Conservation (phyloP, 2,329 filamentous ascomycete genomes). For the Podosphaera leucotricha region DNA sequence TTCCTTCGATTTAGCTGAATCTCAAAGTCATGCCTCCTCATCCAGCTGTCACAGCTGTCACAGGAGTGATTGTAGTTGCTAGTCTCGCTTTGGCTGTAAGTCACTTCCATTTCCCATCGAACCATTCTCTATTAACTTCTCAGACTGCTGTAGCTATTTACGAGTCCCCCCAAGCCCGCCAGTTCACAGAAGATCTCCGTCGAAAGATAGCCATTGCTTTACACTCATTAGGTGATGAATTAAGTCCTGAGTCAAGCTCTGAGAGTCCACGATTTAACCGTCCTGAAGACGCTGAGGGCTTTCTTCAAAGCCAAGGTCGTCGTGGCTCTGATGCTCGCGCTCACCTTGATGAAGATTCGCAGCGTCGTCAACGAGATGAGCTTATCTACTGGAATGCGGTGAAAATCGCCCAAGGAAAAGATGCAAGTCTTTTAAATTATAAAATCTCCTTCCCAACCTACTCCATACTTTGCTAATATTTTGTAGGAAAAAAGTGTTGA, state of each 20-base stretch:
- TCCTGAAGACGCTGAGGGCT: slow-evolving; percentile 41
- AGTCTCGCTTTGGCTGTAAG: slow-evolving; percentile 14
- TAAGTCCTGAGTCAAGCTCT: slow-evolving; percentile 16
- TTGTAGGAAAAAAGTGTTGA: slow-evolving; percentile 26
- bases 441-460: slow-evolving; percentile 10
- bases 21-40: slow-evolving; percentile 13
- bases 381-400: slow-evolving; percentile 41
- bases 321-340: slow-evolving; percentile 22
- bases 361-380: slow-evolving; percentile 37
- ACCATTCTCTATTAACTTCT: background rate
- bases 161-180: slow-evolving; percentile 38
- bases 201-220: slow-evolving; percentile 36
- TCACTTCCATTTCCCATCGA: slow-evolving; percentile 1
- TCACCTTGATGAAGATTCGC: slow-evolving; percentile 37
- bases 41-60: slow-evolving; percentile 11
- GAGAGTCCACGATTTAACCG: slow-evolving; percentile 34
- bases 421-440: slow-evolving; percentile 11
- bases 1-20: too few relatives aligned
- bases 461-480: background rate
- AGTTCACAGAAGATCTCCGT: slow-evolving; percentile 35
- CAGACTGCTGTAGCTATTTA: slow-evolving; percentile 23
- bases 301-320: slow-evolving; percentile 24
- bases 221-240: slow-evolving; percentile 32
- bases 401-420: slow-evolving; percentile 24
- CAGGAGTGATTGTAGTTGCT: slow-evolving; percentile 16